A percentile compares a stretch with the other conserved stretches of the same genome.
phyloP scores from a whole-genome alignment of 306 rosid species.

The Cicer judaicum region DNA sequence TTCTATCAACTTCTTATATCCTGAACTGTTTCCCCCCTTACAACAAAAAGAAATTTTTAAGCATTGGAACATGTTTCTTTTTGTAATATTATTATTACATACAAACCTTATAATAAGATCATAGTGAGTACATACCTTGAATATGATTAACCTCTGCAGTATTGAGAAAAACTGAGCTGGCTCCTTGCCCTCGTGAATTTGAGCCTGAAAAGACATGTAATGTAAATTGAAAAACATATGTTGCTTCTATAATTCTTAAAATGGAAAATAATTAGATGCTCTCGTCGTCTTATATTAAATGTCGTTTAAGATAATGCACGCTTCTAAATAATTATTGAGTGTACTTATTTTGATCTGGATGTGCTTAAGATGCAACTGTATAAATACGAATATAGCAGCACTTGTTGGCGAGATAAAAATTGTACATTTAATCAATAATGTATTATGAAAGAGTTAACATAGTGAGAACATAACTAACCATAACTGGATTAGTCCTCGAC shows the following conservation, averaged over 20 bases:
- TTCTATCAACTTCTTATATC: constrained; percentile 67
- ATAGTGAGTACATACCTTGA: constrained; percentile 61
- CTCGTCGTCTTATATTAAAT: too few relatives aligned
- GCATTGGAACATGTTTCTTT: constrained; percentile 22
- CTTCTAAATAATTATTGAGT: too few relatives aligned
- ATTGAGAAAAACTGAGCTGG: constrained; percentile 85
- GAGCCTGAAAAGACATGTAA: constrained; percentile 64
- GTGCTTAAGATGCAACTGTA: constrained; percentile 21
- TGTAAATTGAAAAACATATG: constrained; percentile 11
- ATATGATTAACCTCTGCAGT: constrained; percentile 68
- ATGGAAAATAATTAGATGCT: too few relatives aligned
- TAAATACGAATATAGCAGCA: constrained; percentile 25
- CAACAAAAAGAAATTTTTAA: constrained; percentile 34
- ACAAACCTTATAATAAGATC: constrained; percentile 38
- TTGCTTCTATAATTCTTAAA: too few relatives aligned
- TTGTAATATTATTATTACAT: constrained; percentile 17
- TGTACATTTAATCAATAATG: constrained; percentile 25
- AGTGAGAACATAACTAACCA: constrained; percentile 63
- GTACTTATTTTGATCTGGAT: neutral
- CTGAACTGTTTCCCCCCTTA: constrained; percentile 81
- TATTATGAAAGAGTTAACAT: constrained; percentile 29
- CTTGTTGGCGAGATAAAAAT: constrained; percentile 3
- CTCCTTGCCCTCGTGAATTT: constrained; percentile 75
- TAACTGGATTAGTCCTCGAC: constrained; percentile 60
- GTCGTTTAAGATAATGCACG: too few relatives aligned